A percentile compares a stretch with the other conserved stretches of the same genome.
phyloP scores from a whole-genome alignment of 2,329 filamentous ascomycete genomes.

The Hansfordia pulvinata region DNA sequence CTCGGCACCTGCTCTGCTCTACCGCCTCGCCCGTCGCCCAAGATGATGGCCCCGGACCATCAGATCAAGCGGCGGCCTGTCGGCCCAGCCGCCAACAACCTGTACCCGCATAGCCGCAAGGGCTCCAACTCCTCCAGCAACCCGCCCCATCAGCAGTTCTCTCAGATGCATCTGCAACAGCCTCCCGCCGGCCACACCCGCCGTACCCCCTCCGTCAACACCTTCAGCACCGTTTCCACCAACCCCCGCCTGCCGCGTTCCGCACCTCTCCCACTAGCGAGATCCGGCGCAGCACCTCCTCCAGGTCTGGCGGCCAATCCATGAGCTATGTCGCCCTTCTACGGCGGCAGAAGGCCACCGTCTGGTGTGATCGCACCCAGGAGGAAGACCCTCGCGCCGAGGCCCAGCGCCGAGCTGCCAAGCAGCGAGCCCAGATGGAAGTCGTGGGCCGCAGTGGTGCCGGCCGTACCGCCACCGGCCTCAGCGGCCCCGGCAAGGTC shows the following conservation, averaged over 20 bases:
- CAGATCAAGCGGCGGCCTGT: conserved; percentile 14
- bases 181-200: conserved; percentile 26
- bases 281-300: conserved; percentile 66
- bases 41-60: conserved; percentile 17
- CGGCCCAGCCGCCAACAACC: conserved; percentile 13
- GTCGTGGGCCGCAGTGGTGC: conserved; percentile 49
- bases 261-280: conserved; percentile 41
- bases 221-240: conserved; percentile 57
- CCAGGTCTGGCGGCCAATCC: conserved; percentile 54
- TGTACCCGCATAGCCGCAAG: conserved; percentile 39
- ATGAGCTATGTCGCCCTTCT: conserved; percentile 91
- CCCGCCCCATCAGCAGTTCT: conserved; percentile 11
- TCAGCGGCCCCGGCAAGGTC: conserved; percentile 49
- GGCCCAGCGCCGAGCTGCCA: conserved; percentile 75
- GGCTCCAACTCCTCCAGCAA: conserved; percentile 39
- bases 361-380: conserved; percentile 94
- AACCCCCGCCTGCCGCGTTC: conserved; percentile 43
- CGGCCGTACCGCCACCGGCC: conserved; percentile 47
- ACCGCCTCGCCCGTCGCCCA: not conserved
- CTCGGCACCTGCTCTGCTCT: too few species aligned
- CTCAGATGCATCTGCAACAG: conserved; percentile 20
- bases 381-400: conserved; percentile 76
- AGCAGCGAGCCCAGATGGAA: conserved; percentile 74
- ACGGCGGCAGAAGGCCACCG: conserved; percentile 91
- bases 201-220: conserved; percentile 52